phyloP scores from a whole-genome alignment of 768 basidiomycete genomes.

The Russula foetens region DNA sequence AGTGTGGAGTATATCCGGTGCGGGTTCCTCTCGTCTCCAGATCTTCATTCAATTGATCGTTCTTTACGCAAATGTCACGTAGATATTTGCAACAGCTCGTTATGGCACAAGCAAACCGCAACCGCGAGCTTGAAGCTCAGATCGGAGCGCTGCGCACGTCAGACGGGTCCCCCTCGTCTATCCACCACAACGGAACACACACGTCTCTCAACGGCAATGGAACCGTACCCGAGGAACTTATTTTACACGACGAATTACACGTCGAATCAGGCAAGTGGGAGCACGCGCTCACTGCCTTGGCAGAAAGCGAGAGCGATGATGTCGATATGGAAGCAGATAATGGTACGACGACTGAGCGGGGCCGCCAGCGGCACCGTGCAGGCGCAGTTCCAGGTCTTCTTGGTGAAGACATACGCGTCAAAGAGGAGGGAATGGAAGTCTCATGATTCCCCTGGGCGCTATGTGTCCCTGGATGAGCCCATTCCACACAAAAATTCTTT shows the following conservation, averaged over 20 bases:
- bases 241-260: slow-evolving; percentile 13
- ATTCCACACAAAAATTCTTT: not conserved
- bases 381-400: not conserved
- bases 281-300: slow-evolving; percentile 6
- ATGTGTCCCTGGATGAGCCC: not conserved
- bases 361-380: slow-evolving; percentile 13
- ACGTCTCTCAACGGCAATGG: slow-evolving; percentile 4
- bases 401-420: slow-evolving; percentile 13
- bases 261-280: slow-evolving; percentile 14
- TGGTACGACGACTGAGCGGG: slow-evolving; percentile 4
- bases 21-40: slow-evolving; percentile 1
- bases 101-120: slow-evolving; percentile 66
- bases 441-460: slow-evolving; percentile 12
- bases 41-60: not conserved
- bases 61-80: not conserved
- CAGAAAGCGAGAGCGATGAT: slow-evolving; percentile 18
- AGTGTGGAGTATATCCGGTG: slow-evolving; percentile 43
- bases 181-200: not conserved
- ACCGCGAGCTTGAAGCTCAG: slow-evolving; percentile 71
- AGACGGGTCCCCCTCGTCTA: not conserved
- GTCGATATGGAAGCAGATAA: slow-evolving; percentile 12
- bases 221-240: slow-evolving; percentile 1
- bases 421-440: slow-evolving; percentile 19
- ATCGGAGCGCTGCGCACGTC: slow-evolving; percentile 27
- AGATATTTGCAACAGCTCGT: slow-evolving; percentile 84